Evolutionary conservation across 2,329 filamentous ascomycete genomes (phyloP).

Genomic region (Trichoderma aggressivum): DNA sequence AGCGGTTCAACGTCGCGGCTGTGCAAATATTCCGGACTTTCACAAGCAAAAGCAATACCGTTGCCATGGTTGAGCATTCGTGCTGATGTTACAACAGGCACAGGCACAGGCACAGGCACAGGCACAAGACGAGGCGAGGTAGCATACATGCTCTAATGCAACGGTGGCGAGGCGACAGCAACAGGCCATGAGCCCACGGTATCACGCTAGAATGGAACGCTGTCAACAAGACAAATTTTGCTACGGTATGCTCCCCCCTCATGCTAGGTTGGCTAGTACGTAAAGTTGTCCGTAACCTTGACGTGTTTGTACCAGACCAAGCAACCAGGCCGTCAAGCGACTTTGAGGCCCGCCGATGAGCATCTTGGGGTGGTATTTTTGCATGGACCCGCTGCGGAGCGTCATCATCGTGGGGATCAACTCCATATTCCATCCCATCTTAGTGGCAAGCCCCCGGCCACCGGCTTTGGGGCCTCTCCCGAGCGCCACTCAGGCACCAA

Average conservation of each 20-base stretch:
- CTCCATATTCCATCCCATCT: neutral
- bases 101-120: neutral
- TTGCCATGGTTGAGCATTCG: neutral
- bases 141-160: neutral
- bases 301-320: neutral
- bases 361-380: conserved; percentile 13
- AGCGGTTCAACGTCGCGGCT: neutral
- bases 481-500: conserved; percentile 18
- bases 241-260: neutral
- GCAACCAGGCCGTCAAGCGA: neutral
- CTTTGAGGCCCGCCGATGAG: conserved; percentile 4
- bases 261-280: neutral
- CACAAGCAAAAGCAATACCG: neutral
- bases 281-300: neutral
- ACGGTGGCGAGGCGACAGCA: neutral
- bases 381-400: conserved; percentile 13
- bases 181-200: neutral
- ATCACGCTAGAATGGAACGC: neutral
- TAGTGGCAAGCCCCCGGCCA: neutral
- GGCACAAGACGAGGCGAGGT: neutral
- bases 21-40: neutral
- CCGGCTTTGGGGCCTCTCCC: conserved; percentile 14
- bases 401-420: conserved; percentile 16
- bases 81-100: neutral
- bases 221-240: neutral